Evolutionary conservation across 2,329 filamentous ascomycete species (phyloP), one percentile per base, ranked within the genome.

Genomic region (Parafenestella ontariensis): DNA sequence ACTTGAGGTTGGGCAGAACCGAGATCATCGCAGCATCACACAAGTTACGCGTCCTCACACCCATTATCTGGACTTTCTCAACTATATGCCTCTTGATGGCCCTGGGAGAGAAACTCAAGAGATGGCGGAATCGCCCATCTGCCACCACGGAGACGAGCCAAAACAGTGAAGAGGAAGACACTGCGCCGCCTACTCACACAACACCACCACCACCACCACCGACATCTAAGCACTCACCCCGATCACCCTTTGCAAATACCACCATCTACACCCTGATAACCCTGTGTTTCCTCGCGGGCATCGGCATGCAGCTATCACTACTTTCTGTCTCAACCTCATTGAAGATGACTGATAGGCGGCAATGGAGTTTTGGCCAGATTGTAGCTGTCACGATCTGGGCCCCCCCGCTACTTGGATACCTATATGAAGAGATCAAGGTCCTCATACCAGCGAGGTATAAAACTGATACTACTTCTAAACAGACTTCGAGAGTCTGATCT

Each of bases 321-420:
- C 51, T 68, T 10, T 58, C 59, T 2, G 65, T 66, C 31, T 49
- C 48, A 5, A 65, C 58, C 5, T 59, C 59, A 2, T 39, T 64
- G 17, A 48, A 61, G 7, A 65, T 67, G 64, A 65, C 61, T 60
- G 39, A 65, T 52, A 40, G 50, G 10, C 46, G 10, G 15, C 11
- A 65, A 29, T 68, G 65, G 65, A 49, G 46, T 20, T 68, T 68
- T 52, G 62, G 65, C 11, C 65, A 67, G 43, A 56, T 68, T 37
- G 58, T 67, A 11, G 65, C 65, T 5, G 48, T 68, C n/a, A 64
- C 60, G 3, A 54, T 68, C 11, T 68, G 60, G 62, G 44, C 48
- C 3, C 60, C 61, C 11, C 60, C 64, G 10, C 28, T 67, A 15
- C 17, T 67, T 13, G 58, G 20, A 9, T 64, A 57, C 37, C 1